phyloP scores from a whole-genome alignment of 1,284 basidiomycete genomes.

The Pulchroboletus neoregius region DNA sequence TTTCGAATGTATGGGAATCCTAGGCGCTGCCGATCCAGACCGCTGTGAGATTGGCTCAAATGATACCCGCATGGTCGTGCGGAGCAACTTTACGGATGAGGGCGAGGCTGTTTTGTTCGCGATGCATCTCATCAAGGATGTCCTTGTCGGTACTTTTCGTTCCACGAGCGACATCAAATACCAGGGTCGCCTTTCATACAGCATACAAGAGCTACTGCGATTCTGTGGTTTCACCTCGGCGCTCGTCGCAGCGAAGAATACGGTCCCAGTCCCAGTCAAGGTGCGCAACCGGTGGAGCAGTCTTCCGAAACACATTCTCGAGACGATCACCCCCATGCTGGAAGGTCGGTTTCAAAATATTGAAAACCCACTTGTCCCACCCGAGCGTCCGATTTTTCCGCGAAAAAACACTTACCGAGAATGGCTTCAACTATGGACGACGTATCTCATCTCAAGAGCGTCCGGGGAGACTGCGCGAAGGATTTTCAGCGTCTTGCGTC shows the following conservation, averaged over 20 bases:
- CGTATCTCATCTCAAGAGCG: constrained; percentile 73
- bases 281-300: constrained; percentile 73
- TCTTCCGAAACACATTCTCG: constrained; percentile 81
- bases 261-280: constrained; percentile 56
- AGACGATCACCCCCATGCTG: constrained; percentile 87
- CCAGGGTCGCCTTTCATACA: constrained; percentile 86
- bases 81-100: constrained; percentile 81
- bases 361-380: constrained; percentile 35
- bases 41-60: constrained; percentile 70
- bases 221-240: constrained; percentile 84
- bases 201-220: constrained; percentile 88
- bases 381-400: constrained; percentile 75
- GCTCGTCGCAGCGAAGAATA: constrained; percentile 50
- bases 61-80: constrained; percentile 69
- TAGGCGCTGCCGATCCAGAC: constrained; percentile 96
- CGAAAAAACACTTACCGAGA: constrained; percentile 82
- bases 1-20: constrained; percentile 89
- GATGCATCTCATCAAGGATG: constrained; percentile 79
- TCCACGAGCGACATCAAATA: constrained; percentile 93
- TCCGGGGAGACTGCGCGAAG: constrained; percentile 54
- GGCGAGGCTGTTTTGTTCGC: constrained; percentile 81
- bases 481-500: constrained; percentile 81
- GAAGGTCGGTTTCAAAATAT: constrained; percentile 64
- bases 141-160: constrained; percentile 90
- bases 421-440: constrained; percentile 93